A percentile compares a stretch with the other conserved stretches of the same genome.
These are phyloP conservation scores for Erysiphe pulchra DNA, from an alignment of 2,329 filamentous ascomycete species.

Conservation along the genomic window DNA sequence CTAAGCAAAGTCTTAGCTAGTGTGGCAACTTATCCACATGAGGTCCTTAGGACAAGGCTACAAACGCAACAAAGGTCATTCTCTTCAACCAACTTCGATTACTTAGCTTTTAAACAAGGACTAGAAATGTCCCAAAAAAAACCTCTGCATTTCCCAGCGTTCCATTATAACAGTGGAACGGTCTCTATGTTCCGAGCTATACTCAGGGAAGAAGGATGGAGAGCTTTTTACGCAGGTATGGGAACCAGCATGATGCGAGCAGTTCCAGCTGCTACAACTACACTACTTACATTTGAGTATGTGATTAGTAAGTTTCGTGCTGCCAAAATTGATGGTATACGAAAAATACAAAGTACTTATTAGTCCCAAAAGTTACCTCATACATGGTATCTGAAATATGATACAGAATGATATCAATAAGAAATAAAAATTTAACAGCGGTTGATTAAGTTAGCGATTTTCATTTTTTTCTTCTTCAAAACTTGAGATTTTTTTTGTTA, in stretches of 20 bases:
- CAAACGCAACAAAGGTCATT: conserved; percentile 71
- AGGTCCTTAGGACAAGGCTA: conserved; percentile 76
- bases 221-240: conserved; percentile 89
- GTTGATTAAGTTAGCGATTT: no score
- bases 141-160: conserved; percentile 8
- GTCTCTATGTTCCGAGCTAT: conserved; percentile 65
- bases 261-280: conserved; percentile 84
- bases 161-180: conserved; percentile 44
- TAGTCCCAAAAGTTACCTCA: neutral
- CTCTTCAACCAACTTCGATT: conserved; percentile 24
- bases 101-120: conserved; percentile 18
- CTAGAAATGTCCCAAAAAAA: conserved; percentile 7
- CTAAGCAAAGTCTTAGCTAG: conserved; percentile 87
- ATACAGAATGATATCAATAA: no score
- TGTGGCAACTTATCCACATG: conserved; percentile 87
- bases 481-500: no score
- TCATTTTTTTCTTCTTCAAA: no score
- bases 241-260: conserved; percentile 95
- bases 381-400: no score
- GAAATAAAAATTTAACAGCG: no score
- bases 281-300: conserved; percentile 91
- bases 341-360: conserved; percentile 3
- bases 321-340: conserved; percentile 8
- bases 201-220: conserved; percentile 75
- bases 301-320: conserved; percentile 15